A percentile compares a stretch with the other conserved stretches of the same genome.
Conservation (phyloP, 176 grass and related monocot genomes). For the Luzula sylvatica region DNA sequence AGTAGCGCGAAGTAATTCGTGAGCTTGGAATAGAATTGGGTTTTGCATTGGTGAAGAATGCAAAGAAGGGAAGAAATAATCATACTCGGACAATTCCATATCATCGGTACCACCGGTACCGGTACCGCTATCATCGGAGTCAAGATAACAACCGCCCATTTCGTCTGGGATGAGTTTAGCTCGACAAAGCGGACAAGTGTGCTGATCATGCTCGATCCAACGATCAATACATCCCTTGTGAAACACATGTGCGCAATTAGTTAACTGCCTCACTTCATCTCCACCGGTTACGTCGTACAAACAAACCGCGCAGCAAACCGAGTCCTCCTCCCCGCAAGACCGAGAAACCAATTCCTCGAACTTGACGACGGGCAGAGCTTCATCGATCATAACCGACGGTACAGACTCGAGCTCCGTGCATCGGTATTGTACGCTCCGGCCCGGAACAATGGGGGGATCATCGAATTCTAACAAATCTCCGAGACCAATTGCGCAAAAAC, state of each 20-base stretch:
- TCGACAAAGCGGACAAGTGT: constrained; percentile 78
- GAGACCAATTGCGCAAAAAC: constrained; percentile 63
- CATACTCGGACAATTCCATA: constrained; percentile 1
- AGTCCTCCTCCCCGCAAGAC: too few relatives aligned
- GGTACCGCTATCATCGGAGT: not conserved
- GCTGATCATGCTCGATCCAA: constrained; percentile 60
- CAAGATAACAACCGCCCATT: not conserved
- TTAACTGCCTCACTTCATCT: constrained; percentile 64
- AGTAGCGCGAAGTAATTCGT: constrained; percentile 3
- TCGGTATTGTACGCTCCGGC: constrained; percentile 22
- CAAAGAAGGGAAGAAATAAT: constrained; percentile 16
- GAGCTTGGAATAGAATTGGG: constrained; percentile 13
- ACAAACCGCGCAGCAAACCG: constrained; percentile 55
- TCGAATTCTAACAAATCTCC: constrained; percentile 56
- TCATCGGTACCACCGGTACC: not conserved
- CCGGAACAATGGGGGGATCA: not conserved
- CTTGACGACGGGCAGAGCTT: constrained; percentile 57
- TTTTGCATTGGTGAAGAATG: constrained; percentile 11
- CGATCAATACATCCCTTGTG: constrained; percentile 82
- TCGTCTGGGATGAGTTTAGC: constrained; percentile 45
- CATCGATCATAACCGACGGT: constrained; percentile 32
- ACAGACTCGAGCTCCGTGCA: constrained; percentile 24
- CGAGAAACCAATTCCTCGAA: constrained; percentile 50
- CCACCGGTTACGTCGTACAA: constrained; percentile 45
- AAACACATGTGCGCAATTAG: constrained; percentile 80